Evolutionary conservation across 768 basidiomycete genomes (phyloP).

Genomic region (Podaxis pistillaris): DNA sequence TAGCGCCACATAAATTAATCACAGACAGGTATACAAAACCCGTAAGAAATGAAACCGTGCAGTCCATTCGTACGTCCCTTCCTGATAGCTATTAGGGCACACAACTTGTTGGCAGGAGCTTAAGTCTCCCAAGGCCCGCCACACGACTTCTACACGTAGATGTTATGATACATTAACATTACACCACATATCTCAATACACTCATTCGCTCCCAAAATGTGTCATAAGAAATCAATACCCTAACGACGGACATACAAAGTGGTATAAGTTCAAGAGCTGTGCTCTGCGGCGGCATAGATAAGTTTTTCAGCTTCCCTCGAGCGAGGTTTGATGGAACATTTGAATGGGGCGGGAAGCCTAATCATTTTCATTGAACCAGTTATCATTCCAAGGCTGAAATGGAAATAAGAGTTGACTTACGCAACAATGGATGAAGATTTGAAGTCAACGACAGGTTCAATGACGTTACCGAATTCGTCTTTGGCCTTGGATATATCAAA

Average conservation of each 20-base stretch:
- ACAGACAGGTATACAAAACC: no score
- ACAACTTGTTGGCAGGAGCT: no score
- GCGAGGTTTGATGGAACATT: constrained; percentile 28
- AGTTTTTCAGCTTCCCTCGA: constrained; percentile 22
- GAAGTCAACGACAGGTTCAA: constrained; percentile 27
- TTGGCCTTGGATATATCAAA: constrained; percentile 27
- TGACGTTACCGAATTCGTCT: constrained; percentile 24
- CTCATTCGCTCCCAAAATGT: no score
- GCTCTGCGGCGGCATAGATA: constrained; percentile 16
- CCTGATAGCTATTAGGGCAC: no score
- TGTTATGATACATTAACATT: no score
- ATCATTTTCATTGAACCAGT: neutral
- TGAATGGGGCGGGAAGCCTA: constrained; percentile 25
- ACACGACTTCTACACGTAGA: no score
- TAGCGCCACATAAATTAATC: no score
- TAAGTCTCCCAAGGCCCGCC: no score
- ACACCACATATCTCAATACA: no score
- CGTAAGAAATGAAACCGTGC: no score
- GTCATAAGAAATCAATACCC: neutral
- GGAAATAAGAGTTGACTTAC: constrained; percentile 18
- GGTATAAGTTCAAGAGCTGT: neutral
- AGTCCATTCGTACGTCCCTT: no score
- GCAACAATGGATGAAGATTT: constrained; percentile 25
- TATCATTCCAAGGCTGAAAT: neutral
- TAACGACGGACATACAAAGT: no score